Base-by-base conservation (phyloP, 2,329 filamentous ascomycete genomes). In the Aspergillus ustus region DNA sequence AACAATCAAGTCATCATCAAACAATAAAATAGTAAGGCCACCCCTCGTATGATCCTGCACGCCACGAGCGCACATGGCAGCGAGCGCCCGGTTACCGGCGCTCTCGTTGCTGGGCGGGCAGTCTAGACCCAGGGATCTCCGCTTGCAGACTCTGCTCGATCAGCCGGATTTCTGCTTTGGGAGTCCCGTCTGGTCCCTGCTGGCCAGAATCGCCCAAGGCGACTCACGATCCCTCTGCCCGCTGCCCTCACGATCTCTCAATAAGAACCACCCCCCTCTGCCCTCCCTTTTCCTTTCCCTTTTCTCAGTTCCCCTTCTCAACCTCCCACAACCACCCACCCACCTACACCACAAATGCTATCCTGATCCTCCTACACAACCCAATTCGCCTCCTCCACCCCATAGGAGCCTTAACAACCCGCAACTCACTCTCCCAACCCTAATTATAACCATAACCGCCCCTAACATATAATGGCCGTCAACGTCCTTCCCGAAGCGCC, bases 61-160 rank as follows among this genome's bases (percentile, higher is more conserved):
- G 34, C 19, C 11, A 34, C n/a, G 28, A 31, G n/a, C 19, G 44
- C 44, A 46, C 15, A 9, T 17, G 19, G 31, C 51, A 44, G 28
- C 22, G 29, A 44, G 22, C 45, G 22, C 45, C 37, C 34, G 52
- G 52, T 44, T 28, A 44, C 37, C 52, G 52, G 52, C 13, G 45
- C 13, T 9, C 13, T 20, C 19, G 52, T 50, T 11, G 34, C 31
- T 37, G 31, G 11, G 34, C 9, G 51, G 28, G 9, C 28, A 62
- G 64, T 67, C 66, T 67, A 67, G 66, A 65, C 60, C 52, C 52
- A 49, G 11, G 51, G 59, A 59, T 59, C 63, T 61, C 65, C 66
- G 66, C 61, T 61, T 67, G 66, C 67, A 69, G 66, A 66, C 59
- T 67, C 63, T 69, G 62, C 63, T 56, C 60, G 62, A 66, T 67